phyloP scores from a whole-genome alignment of 176 grass and related monocot genomes.

The Guadua angustifolia region DNA sequence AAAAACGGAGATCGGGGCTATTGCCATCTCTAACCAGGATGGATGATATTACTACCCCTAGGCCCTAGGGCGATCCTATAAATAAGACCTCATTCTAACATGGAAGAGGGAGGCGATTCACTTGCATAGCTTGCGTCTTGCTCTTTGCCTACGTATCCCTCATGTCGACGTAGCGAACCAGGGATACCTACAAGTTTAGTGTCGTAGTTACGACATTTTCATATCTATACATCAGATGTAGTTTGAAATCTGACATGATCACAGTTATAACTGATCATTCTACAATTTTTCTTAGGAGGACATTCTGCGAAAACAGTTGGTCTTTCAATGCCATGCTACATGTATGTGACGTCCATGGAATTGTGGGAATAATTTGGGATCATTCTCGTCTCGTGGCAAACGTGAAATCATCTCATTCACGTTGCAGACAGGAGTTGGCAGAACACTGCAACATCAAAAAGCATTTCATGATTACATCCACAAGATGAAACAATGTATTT shows the following conservation, averaged over 20 bases:
- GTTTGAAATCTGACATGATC: not conserved
- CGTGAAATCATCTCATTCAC: not conserved
- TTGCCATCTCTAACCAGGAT: no score
- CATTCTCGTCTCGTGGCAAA: not conserved
- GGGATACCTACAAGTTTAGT: no score
- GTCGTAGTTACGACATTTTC: not conserved
- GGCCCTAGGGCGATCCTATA: no score
- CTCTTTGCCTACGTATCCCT: no score
- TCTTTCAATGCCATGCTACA: not conserved
- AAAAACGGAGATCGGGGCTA: no score
- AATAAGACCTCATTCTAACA: no score
- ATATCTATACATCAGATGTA: no score
- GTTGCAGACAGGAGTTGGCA: not conserved
- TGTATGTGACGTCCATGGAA: not conserved
- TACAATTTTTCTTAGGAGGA: not conserved
- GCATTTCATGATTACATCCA: not conserved
- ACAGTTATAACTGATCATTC: not conserved
- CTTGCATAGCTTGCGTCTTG: no score
- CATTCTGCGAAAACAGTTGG: not conserved
- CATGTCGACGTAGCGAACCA: no score
- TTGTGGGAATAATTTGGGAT: not conserved
- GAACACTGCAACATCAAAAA: conserved; percentile 19
- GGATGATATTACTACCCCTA: no score
- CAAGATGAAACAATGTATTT: conserved; percentile 18
- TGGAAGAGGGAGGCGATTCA: no score